Evolutionary conservation across 1,139 yeast genomes (phyloP).

Genomic region (Diutina rugosa): DNA sequence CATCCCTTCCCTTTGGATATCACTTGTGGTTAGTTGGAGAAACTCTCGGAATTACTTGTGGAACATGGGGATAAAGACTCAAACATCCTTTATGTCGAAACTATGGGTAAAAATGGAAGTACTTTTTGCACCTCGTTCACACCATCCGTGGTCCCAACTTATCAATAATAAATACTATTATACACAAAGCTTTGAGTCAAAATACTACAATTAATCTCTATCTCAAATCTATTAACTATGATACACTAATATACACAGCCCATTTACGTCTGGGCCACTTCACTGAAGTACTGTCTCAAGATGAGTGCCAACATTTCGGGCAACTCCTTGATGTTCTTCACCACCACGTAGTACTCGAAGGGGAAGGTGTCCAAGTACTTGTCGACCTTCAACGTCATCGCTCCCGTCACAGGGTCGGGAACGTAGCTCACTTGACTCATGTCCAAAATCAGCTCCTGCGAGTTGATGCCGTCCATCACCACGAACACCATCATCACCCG

Average conservation of each 20-base stretch:
- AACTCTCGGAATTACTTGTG: too few relatives aligned
- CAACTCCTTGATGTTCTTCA: conserved; percentile 73
- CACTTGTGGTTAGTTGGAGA: too few relatives aligned
- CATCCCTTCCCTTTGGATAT: too few relatives aligned
- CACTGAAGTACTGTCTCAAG: conserved; percentile 83
- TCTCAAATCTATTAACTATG: neutral
- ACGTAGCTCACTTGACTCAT: conserved; percentile 85
- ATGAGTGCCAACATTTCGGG: conserved; percentile 88
- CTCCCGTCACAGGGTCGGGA: conserved; percentile 55
- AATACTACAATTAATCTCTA: too few relatives aligned
- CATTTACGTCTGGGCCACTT: conserved; percentile 15
- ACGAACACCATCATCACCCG: conserved; percentile 93
- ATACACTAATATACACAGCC: neutral
- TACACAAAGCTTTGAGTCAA: too few relatives aligned
- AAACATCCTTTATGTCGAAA: too few relatives aligned
- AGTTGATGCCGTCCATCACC: conserved; percentile 78
- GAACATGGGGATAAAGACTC: too few relatives aligned
- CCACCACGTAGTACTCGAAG: conserved; percentile 92
- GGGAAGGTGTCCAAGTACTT: conserved; percentile 91
- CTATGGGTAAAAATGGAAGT: too few relatives aligned
- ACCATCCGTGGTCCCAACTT: too few relatives aligned
- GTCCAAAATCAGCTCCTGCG: conserved; percentile 79
- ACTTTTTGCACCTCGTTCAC: too few relatives aligned
- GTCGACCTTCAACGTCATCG: conserved; percentile 60
- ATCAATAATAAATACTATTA: too few relatives aligned